Evolutionary conservation across 202 grass and related monocot genomes (phyloP), one percentile per base, ranked within the genome.

Genomic region (Elaeis oleifera): DNA sequence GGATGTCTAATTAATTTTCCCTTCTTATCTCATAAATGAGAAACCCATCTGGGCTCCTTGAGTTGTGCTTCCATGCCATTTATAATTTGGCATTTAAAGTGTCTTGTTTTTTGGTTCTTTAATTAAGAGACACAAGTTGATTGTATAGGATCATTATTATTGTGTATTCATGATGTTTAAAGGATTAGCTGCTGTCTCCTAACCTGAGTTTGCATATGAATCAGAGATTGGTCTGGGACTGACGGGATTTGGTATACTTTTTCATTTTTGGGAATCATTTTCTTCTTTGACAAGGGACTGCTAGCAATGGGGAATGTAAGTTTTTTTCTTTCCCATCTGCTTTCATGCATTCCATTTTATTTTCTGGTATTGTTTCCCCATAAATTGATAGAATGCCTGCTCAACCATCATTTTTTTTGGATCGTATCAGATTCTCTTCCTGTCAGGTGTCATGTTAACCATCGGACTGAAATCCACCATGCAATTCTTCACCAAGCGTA

Each of bases 221-320:
- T 63, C 73, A 86, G 87, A 90, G 74, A 83, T 90, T 66, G 87
- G 87, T 17, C 60, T 90, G 61, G 83, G 87, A 59, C 71, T 86
- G 79, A 83, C 83, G 54, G 87, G 83, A 53, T 90, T 86, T 69
- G 87, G 87, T 71, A 66, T 83, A 77, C 49, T 90, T 39, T 90
- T 79, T 78, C 87, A 68, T 69, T 90, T 56, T 72, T 90, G 68
- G 87, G 87, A 64, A 68, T 90, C 65, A 77, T 90, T 50, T 79
- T 90, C 69, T 64, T 90, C 64, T 90, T 90, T 80, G 87, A 90
- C 68, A 86, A 86, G 83, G 87, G 87, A 20, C 81, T 86, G 71
- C 65, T 90, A 28, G 87, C 87, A 28, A 90, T 90, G 65, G 87
- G 87, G 69, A 90, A 90, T 74, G 83, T 90, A 80, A 58, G 53